Conservation (phyloP, 257 asterid species). For the Phtheirospermum japonicum region DNA sequence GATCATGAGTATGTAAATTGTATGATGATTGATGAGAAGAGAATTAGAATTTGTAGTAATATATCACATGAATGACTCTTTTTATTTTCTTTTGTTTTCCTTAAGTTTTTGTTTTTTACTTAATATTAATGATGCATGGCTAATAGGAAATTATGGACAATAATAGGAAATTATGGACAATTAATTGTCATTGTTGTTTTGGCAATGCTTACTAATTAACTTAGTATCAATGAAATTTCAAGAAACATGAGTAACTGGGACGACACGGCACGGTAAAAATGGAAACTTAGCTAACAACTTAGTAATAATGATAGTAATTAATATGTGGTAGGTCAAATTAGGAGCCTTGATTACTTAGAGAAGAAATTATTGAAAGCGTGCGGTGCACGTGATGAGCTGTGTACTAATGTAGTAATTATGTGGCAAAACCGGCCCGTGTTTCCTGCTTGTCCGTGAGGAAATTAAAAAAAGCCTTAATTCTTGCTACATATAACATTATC, state of each 20-base stretch:
- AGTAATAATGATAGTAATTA: slow-evolving; percentile 24
- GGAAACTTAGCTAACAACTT: slow-evolving; percentile 27
- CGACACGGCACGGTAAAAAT: slow-evolving; percentile 54
- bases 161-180: neutral
- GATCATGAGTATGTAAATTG: slow-evolving; percentile 32
- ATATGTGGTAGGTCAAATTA: slow-evolving; percentile 30
- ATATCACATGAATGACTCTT: slow-evolving; percentile 8
- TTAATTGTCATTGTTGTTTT: neutral
- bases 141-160: neutral
- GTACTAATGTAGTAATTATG: neutral
- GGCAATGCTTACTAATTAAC: neutral
- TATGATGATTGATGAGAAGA: slow-evolving; percentile 15
- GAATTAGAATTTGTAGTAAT: too few relatives aligned
- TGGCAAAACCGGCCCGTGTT: slow-evolving; percentile 27
- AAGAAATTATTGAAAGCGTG: slow-evolving; percentile 27
- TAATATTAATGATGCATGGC: slow-evolving; percentile 2
- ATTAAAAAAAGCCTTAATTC: neutral
- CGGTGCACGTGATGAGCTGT: slow-evolving; percentile 37
- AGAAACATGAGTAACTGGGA: slow-evolving; percentile 47
- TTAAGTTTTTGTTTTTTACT: neutral
- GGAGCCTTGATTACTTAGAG: slow-evolving; percentile 24
- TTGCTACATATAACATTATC: neutral
- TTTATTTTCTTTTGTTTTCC: neutral
- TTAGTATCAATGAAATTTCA: slow-evolving; percentile 18
- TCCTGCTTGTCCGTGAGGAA: slow-evolving; percentile 22